A percentile compares a stretch with the other conserved stretches of the same genome.
Evolutionary conservation across 1,284 basidiomycete species (phyloP).

Genomic region (Irpex sp.): DNA sequence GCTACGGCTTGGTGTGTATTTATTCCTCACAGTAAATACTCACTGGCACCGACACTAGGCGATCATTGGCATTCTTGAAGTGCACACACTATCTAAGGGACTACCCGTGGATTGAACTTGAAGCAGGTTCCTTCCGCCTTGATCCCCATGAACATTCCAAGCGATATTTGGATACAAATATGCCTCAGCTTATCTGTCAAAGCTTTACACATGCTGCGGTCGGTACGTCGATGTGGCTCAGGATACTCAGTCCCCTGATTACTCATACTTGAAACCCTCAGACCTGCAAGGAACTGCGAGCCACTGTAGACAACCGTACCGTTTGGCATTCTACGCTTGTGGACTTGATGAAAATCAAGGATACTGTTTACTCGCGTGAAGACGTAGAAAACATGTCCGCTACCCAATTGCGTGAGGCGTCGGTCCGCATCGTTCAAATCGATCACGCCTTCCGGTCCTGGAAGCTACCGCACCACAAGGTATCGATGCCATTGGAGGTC

Average conservation of each 20-base stretch:
- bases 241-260: no score
- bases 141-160: not conserved
- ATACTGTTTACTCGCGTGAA: not conserved
- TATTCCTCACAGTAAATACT: no score
- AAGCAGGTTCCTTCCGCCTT: no score
- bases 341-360: not conserved
- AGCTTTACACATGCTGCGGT: not conserved
- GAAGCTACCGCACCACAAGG: not conserved
- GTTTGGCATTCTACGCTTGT: not conserved
- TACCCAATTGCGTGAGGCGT: not conserved
- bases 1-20: no score
- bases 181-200: not conserved
- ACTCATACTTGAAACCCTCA: not conserved
- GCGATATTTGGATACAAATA: not conserved
- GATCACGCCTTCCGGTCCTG: not conserved
- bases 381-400: not conserved
- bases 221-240: not conserved
- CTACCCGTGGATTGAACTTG: no score
- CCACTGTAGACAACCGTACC: not conserved
- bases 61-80: no score
- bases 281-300: not conserved
- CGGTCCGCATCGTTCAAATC: not conserved
- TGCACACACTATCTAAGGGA: no score
- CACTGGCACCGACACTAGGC: no score
- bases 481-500: not conserved